A percentile compares a stretch with the other conserved stretches of the same genome.
Evolutionary conservation across 1,284 basidiomycete species (phyloP).

Genomic region (Gymnopus androsaceus): DNA sequence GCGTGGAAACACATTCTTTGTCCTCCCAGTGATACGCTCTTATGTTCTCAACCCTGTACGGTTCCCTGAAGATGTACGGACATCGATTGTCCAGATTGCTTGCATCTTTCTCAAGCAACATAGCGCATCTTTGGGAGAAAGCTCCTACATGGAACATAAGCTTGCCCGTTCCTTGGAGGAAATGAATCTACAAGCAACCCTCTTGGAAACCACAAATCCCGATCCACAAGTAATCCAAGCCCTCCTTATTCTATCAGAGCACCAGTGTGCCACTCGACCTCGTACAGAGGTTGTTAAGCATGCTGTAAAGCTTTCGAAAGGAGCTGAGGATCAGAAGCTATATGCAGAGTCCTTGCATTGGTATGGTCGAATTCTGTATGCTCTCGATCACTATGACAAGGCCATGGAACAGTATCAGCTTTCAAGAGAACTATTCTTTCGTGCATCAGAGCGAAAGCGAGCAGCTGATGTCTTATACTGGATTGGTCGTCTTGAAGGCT

Average conservation of each 20-base stretch:
- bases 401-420: no score
- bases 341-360: no score
- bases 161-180: constrained; percentile 19
- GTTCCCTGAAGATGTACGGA: not conserved
- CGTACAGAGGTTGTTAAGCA: constrained; percentile 9
- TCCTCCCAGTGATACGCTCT: not conserved
- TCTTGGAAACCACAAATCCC: constrained; percentile 14
- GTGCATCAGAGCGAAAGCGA: no score
- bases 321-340: not conserved
- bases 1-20: not conserved
- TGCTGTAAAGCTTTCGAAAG: constrained; percentile 6
- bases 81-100: not conserved
- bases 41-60: constrained; percentile 1
- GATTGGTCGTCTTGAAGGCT: no score
- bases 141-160: constrained; percentile 16
- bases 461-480: no score
- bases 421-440: no score
- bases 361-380: no score
- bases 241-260: constrained; percentile 19
- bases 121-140: constrained; percentile 19
- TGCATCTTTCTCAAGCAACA: constrained; percentile 20
- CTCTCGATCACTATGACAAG: no score
- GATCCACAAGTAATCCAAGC: constrained; percentile 14
- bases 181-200: constrained; percentile 24
- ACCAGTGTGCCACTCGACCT: constrained; percentile 10